A percentile compares a stretch with the other conserved stretches of the same genome.
Evolutionary conservation across 257 asterid species (phyloP).

Genomic region (Ligustrum vulgare): DNA sequence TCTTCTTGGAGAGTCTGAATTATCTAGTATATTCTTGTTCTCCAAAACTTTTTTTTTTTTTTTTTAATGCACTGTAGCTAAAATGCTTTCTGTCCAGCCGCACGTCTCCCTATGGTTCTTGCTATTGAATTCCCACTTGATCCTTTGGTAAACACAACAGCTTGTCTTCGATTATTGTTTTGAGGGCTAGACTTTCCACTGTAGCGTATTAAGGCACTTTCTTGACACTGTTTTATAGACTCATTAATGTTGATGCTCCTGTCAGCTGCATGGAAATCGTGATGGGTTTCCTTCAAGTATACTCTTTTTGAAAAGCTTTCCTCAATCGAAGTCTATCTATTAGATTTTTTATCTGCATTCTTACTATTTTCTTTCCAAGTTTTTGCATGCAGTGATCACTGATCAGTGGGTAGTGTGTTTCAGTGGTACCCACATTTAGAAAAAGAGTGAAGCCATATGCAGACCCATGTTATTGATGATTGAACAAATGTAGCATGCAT

Average conservation of each 20-base stretch:
- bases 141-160: no score
- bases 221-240: not conserved
- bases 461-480: no score
- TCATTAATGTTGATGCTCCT: not conserved
- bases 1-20: no score
- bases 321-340: not conserved
- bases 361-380: not conserved
- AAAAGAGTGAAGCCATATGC: not conserved
- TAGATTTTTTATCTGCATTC: no score
- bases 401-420: not conserved
- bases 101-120: not conserved
- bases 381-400: not conserved
- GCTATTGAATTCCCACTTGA: not conserved
- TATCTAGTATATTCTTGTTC: no score
- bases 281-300: not conserved
- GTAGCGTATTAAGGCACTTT: not conserved
- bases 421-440: not conserved
- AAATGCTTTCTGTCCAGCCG: not conserved
- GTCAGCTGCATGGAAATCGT: not conserved
- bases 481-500: no score
- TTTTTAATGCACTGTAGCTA: not conserved
- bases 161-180: no score
- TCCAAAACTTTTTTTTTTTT: no score
- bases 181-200: no score
- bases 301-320: not conserved